Evolutionary conservation across 2,329 filamentous ascomycete species (phyloP).

Genomic region (Daldinia sp.): DNA sequence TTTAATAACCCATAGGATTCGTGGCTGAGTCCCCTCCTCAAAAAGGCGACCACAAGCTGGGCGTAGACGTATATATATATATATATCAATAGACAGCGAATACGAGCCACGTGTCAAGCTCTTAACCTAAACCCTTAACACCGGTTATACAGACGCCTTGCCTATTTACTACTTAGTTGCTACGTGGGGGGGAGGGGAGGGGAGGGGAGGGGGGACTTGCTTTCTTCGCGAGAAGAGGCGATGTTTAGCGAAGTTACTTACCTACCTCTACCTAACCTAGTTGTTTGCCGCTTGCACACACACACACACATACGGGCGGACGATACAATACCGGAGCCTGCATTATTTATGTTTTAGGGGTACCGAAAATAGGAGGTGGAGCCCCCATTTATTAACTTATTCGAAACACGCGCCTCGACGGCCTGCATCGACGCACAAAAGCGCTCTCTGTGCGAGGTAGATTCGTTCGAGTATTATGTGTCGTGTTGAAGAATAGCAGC

Average conservation of each 20-base stretch:
- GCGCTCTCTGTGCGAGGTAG: not conserved
- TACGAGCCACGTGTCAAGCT: not conserved
- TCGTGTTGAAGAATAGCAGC: not conserved
- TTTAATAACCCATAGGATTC: not conserved
- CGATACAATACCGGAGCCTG: not conserved
- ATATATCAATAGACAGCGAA: not conserved
- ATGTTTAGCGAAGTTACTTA: not conserved
- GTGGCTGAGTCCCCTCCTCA: not conserved
- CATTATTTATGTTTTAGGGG: not conserved
- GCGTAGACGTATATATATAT: not conserved
- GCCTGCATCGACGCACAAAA: constrained; percentile 2
- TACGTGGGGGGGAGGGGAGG: too few species aligned
- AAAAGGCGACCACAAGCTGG: not conserved
- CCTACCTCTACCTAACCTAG: too few species aligned
- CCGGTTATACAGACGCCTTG: not conserved
- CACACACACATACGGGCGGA: not conserved
- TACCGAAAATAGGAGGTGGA: constrained; percentile 9
- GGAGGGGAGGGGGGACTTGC: too few species aligned
- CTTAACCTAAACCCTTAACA: not conserved
- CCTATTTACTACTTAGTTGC: not conserved
- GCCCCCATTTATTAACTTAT: constrained; percentile 11
- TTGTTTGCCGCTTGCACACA: too few species aligned
- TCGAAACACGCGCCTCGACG: constrained; percentile 16
- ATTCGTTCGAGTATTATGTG: not conserved
- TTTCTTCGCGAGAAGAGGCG: not conserved